Evolutionary conservation across 2,329 filamentous ascomycete genomes (phyloP).

Genomic region (Exophiala sp.): DNA sequence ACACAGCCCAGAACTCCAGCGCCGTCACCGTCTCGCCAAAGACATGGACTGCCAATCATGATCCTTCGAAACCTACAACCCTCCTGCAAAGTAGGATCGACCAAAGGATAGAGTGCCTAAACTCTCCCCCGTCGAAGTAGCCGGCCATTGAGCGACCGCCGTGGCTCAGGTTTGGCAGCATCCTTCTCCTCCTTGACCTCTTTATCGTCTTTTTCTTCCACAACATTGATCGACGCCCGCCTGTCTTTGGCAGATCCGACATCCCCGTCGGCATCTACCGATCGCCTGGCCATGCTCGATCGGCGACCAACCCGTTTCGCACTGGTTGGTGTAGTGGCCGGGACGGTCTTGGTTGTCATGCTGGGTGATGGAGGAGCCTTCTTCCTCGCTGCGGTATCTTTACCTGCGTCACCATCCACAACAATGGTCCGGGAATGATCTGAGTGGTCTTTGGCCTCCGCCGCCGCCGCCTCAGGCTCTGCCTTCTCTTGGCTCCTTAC

Average conservation of each 20-base stretch:
- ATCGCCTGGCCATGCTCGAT: slow-evolving; percentile 14
- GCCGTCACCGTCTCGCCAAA: too few species aligned
- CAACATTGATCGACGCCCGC: neutral
- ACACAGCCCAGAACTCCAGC: too few species aligned
- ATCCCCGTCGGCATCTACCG: slow-evolving; percentile 13
- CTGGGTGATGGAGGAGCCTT: slow-evolving; percentile 16
- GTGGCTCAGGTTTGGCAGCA: slow-evolving; percentile 3
- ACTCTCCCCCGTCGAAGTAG: slow-evolving; percentile 10
- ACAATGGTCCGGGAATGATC: slow-evolving; percentile 15
- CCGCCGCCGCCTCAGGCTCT: neutral
- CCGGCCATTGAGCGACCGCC: slow-evolving; percentile 13
- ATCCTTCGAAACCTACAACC: neutral
- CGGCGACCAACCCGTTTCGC: slow-evolving; percentile 18
- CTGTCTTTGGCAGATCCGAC: neutral
- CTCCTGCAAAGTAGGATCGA: neutral
- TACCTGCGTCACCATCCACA: slow-evolving; percentile 11
- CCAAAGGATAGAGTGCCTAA: slow-evolving; percentile 1
- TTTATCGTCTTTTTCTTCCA: slow-evolving; percentile 9
- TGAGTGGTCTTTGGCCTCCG: neutral
- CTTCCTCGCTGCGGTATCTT: slow-evolving; percentile 9
- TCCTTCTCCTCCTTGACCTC: slow-evolving; percentile 14
- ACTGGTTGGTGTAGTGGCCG: slow-evolving; percentile 14
- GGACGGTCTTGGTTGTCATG: slow-evolving; percentile 16
- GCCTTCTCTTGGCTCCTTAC: neutral
- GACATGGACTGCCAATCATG: too few species aligned